Percentiles rank a stretch among this genome's conserved stretches.
These are phyloP conservation scores for Apiospora malaysiana DNA, from an alignment of 2,329 filamentous ascomycete genomes.

Conservation along the genomic window DNA sequence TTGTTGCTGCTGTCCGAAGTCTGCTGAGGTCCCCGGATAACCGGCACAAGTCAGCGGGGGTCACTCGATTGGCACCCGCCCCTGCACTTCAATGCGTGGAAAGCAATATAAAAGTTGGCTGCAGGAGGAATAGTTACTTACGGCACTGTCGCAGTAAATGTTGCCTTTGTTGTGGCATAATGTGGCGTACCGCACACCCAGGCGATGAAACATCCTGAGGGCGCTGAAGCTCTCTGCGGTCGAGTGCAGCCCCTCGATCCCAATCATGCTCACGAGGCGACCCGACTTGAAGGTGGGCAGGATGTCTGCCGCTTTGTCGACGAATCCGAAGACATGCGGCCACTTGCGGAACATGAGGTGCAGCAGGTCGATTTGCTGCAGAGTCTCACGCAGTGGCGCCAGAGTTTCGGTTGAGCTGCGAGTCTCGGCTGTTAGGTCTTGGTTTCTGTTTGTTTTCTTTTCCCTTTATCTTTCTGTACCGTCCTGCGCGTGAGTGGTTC, in stretches of 20 bases:
- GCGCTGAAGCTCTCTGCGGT: constrained; percentile 42
- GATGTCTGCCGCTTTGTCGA: constrained; percentile 13
- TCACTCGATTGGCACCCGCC: too few species aligned
- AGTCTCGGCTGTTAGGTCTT: too few species aligned
- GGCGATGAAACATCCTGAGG: constrained; percentile 39
- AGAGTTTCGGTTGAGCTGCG: neutral
- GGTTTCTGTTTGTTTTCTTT: too few species aligned
- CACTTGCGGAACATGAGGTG: constrained; percentile 3
- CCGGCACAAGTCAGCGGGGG: too few species aligned
- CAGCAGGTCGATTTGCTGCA: constrained; percentile 32
- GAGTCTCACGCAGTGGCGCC: constrained; percentile 21
- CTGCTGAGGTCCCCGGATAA: too few species aligned
- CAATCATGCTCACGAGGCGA: constrained; percentile 43
- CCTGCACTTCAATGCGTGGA: too few species aligned
- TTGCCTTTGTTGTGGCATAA: constrained; percentile 39
- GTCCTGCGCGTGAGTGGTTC: too few species aligned
- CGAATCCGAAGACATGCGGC: constrained; percentile 26
- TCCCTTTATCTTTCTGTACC: too few species aligned
- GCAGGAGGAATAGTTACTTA: too few species aligned
- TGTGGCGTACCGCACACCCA: constrained; percentile 44
- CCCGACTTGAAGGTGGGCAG: constrained; percentile 25
- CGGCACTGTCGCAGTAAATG: constrained; percentile 24
- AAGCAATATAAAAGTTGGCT: too few species aligned
- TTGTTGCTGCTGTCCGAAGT: constrained; percentile 23
- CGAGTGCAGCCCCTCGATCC: constrained; percentile 43